These are phyloP conservation scores for Arachis stenosperma DNA, from an alignment of 306 rosid species.

Conservation along the genomic window DNA sequence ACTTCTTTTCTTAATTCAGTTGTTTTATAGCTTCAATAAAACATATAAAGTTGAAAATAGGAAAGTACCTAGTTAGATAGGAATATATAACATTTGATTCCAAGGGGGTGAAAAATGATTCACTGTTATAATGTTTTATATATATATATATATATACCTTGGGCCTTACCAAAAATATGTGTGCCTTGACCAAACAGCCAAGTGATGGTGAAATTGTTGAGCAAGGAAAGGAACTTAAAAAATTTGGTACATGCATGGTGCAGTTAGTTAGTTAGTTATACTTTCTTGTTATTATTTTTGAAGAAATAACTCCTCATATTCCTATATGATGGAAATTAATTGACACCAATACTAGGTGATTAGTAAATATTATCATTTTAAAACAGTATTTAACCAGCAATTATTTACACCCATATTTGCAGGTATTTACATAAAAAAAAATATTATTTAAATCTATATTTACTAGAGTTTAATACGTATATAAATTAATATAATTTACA, in stretches of 20 bases:
- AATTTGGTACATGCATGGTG: too few relatives aligned
- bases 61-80: neutral
- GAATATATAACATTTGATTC: neutral
- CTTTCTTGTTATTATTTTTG: neutral
- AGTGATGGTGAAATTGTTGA: slow-evolving; percentile 24
- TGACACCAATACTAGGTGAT: too few relatives aligned
- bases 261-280: neutral
- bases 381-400: too few relatives aligned
- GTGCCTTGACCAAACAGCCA: slow-evolving; percentile 32
- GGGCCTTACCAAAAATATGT: neutral
- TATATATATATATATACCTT: too few relatives aligned
- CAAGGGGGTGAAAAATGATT: neutral
- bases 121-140: too few relatives aligned
- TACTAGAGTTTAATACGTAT: too few relatives aligned
- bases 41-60: neutral
- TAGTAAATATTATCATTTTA: too few relatives aligned
- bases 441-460: too few relatives aligned
- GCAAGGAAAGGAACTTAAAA: slow-evolving; percentile 33
- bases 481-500: too few relatives aligned
- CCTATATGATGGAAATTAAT: too few relatives aligned
- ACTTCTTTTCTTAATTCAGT: neutral
- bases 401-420: too few relatives aligned
- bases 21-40: neutral
- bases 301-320: neutral
- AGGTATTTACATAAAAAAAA: too few relatives aligned